Percentiles rank a stretch among this genome's conserved stretches.
Conservation (phyloP, 1,284 basidiomycete species). For the Meira nashicola region DNA sequence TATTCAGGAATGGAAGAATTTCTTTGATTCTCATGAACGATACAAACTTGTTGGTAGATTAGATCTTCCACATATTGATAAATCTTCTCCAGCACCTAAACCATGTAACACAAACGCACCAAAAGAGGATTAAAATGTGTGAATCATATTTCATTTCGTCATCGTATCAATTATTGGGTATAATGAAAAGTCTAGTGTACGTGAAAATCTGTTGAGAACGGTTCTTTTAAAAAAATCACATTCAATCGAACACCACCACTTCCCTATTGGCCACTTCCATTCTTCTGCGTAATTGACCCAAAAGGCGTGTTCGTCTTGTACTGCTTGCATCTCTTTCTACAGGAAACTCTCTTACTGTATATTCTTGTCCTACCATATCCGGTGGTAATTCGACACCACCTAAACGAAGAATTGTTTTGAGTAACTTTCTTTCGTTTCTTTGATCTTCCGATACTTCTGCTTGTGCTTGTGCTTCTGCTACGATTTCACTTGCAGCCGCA, state of each 20-base stretch:
- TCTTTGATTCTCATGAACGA: conserved; percentile 36
- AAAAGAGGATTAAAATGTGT: conserved; percentile 10
- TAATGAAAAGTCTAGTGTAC: too few relatives aligned
- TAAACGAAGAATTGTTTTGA: conserved; percentile 32
- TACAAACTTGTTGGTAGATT: conserved; percentile 44
- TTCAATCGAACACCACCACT: conserved; percentile 24
- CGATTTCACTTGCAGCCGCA: conserved; percentile 2
- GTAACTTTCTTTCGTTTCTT: conserved; percentile 24
- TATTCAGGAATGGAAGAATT: conserved; percentile 13
- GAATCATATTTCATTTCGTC: background rate
- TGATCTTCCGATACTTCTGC: conserved; percentile 29
- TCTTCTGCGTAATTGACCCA: conserved; percentile 40
- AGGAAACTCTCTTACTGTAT: conserved; percentile 41
- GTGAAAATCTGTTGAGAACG: too few relatives aligned
- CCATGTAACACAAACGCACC: conserved; percentile 28
- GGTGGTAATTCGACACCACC: conserved; percentile 32
- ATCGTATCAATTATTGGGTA: too few relatives aligned
- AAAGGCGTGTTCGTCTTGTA: conserved; percentile 33
- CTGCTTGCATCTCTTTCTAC: conserved; percentile 42
- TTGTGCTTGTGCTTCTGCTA: conserved; percentile 17
- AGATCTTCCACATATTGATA: conserved; percentile 31
- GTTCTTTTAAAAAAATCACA: background rate
- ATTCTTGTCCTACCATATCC: conserved; percentile 35
- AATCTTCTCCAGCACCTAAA: conserved; percentile 30
- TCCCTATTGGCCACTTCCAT: conserved; percentile 46